A percentile compares a stretch with the other conserved stretches of the same genome.
These are phyloP conservation scores for Stachybotrys echinatus DNA, from an alignment of 2,329 filamentous ascomycete species.

Conservation along the genomic window DNA sequence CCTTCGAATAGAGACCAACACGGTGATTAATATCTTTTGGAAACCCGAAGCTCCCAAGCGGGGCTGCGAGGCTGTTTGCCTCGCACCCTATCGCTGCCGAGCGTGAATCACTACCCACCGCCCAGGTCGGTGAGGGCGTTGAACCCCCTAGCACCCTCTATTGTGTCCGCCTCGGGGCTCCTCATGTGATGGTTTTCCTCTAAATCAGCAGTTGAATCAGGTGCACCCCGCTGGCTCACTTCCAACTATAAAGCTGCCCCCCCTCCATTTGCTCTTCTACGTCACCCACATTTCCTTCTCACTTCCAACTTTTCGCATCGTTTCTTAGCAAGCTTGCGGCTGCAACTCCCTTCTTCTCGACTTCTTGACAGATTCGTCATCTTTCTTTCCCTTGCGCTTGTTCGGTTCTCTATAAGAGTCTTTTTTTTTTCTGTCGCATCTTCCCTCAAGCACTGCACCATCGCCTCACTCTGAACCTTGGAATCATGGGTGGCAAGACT, in stretches of 20 bases:
- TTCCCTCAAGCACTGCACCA: neutral
- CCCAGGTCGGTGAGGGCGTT: neutral
- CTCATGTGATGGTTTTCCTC: neutral
- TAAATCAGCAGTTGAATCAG: neutral
- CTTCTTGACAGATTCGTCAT: constrained; percentile 10
- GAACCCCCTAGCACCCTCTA: neutral
- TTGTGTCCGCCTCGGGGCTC: neutral
- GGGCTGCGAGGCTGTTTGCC: no score
- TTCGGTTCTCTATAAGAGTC: constrained; percentile 1
- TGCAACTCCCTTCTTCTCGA: neutral
- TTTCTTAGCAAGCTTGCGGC: neutral
- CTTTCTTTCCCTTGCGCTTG: neutral
- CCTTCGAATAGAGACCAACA: constrained; percentile 35
- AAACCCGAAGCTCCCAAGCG: neutral
- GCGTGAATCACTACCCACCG: neutral
- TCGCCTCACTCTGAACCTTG: neutral
- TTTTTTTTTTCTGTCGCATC: neutral
- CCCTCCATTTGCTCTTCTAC: neutral
- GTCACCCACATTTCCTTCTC: no score
- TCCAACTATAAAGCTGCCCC: neutral
- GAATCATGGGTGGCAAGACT: constrained; percentile 43
- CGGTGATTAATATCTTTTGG: neutral
- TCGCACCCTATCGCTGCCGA: neutral
- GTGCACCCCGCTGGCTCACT: neutral
- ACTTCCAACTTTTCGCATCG: constrained; percentile 15